A percentile compares a stretch with the other conserved stretches of the same genome.
Evolutionary conservation across 2,329 filamentous ascomycete genomes (phyloP).

Genomic region (Penicillium frequentans): DNA sequence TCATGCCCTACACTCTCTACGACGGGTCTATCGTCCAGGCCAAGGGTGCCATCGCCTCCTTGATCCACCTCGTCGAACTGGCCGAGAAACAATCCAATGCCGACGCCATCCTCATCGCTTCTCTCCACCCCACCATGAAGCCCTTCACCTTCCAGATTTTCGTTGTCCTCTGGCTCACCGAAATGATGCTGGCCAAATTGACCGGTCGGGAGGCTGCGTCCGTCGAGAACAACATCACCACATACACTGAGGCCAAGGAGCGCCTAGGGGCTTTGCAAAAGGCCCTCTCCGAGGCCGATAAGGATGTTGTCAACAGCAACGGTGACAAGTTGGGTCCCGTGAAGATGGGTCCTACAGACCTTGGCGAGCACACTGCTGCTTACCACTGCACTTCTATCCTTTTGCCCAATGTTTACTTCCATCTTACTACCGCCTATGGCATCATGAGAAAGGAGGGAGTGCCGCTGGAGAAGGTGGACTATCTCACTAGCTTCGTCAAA

Average conservation of each 20-base stretch:
- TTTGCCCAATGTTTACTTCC: constrained; percentile 24
- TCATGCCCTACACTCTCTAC: constrained; percentile 21
- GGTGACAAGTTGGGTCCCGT: constrained; percentile 11
- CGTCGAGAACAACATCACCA: constrained; percentile 14
- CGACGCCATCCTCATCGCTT: constrained; percentile 12
- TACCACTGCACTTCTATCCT: constrained; percentile 10
- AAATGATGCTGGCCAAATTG: constrained; percentile 23
- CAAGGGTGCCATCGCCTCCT: constrained; percentile 19
- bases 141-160: constrained; percentile 22
- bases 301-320: constrained; percentile 26
- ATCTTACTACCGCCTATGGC: constrained; percentile 19
- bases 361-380: constrained; percentile 9
- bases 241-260: constrained; percentile 20
- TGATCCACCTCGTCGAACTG: constrained; percentile 25
- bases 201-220: constrained; percentile 22
- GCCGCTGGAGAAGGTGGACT: constrained; percentile 11
- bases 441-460: constrained; percentile 22
- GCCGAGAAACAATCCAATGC: constrained; percentile 17
- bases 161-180: constrained; percentile 23
- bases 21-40: constrained; percentile 23
- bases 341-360: constrained; percentile 9
- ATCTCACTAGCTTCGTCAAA: not conserved
- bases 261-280: constrained; percentile 23
- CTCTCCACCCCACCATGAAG: constrained; percentile 20
- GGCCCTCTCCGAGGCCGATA: constrained; percentile 18